Conservation (phyloP, 768 basidiomycete species). For the Pleurotus tuber-regium region DNA sequence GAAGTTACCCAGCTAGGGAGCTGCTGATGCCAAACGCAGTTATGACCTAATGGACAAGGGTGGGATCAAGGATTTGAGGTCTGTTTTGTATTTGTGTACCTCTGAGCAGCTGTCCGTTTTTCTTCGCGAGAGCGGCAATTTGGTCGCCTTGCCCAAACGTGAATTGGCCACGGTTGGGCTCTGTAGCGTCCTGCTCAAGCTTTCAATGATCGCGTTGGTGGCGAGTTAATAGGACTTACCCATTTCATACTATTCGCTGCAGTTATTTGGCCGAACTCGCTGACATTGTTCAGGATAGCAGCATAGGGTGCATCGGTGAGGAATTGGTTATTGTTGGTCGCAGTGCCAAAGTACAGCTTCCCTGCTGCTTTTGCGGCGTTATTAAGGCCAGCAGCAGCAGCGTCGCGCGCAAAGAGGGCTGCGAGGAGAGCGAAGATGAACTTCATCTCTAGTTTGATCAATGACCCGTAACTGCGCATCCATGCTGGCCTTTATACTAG, state of each 20-base stretch:
- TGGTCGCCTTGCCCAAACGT: constrained; percentile 43
- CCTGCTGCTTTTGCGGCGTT: constrained; percentile 37
- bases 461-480: no score
- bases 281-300: constrained; percentile 33
- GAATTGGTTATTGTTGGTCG: constrained; percentile 43
- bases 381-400: constrained; percentile 21
- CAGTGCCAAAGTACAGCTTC: constrained; percentile 48
- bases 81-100: constrained; percentile 21
- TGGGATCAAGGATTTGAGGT: no score
- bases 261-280: constrained; percentile 44
- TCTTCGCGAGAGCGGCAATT: constrained; percentile 41
- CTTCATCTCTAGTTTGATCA: no score
- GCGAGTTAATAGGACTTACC: constrained; percentile 25
- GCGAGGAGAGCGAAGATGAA: no score
- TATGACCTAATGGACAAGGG: constrained; percentile 37
- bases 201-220: neutral
- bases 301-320: constrained; percentile 41
- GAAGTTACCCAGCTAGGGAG: constrained; percentile 48
- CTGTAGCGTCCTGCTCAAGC: constrained; percentile 45
- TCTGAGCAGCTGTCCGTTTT: constrained; percentile 45
- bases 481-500: no score
- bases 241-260: constrained; percentile 58
- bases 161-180: constrained; percentile 45
- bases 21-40: constrained; percentile 52
- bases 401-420: no score